Evolutionary conservation across 192 early-diverging fungal genomes (phyloP).

Genomic region (Entomortierella beljakovae): DNA sequence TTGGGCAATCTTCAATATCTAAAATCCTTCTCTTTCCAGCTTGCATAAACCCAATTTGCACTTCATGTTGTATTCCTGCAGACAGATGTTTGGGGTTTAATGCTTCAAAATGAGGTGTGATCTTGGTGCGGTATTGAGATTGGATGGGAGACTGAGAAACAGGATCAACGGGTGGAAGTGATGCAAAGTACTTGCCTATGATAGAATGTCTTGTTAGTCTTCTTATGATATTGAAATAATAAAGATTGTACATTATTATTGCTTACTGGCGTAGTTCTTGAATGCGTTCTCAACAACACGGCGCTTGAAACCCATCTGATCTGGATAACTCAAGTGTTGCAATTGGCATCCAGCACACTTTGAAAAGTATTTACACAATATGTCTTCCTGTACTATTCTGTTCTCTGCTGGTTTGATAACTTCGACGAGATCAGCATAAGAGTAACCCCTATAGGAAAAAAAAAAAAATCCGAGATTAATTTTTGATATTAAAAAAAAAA

Average conservation of each 20-base stretch:
- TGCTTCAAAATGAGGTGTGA: constrained; percentile 74
- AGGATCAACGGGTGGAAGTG: constrained; percentile 51
- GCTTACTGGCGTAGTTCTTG: constrained; percentile 48
- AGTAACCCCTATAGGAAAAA: constrained; percentile 35
- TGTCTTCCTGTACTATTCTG: constrained; percentile 46
- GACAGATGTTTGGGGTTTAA: constrained; percentile 57
- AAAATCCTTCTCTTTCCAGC: constrained; percentile 68
- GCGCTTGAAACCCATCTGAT: constrained; percentile 72
- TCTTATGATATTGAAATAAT: too few species aligned
- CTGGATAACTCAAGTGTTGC: constrained; percentile 68
- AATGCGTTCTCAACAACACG: constrained; percentile 65
- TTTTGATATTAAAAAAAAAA: too few species aligned
- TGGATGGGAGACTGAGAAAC: constrained; percentile 65
- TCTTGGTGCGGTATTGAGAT: constrained; percentile 73
- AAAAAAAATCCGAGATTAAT: too few species aligned
- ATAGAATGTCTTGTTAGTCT: neutral
- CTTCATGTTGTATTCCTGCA: constrained; percentile 29
- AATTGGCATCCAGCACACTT: constrained; percentile 72
- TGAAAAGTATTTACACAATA: constrained; percentile 70
- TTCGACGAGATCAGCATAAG: constrained; percentile 48
- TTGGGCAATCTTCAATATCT: constrained; percentile 75
- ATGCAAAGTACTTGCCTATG: constrained; percentile 55
- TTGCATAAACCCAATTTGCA: constrained; percentile 67
- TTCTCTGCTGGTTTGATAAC: constrained; percentile 45
- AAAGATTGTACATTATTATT: neutral